Conservation (phyloP, 2,329 filamentous ascomycete species). For the Juglanconis sp. region DNA sequence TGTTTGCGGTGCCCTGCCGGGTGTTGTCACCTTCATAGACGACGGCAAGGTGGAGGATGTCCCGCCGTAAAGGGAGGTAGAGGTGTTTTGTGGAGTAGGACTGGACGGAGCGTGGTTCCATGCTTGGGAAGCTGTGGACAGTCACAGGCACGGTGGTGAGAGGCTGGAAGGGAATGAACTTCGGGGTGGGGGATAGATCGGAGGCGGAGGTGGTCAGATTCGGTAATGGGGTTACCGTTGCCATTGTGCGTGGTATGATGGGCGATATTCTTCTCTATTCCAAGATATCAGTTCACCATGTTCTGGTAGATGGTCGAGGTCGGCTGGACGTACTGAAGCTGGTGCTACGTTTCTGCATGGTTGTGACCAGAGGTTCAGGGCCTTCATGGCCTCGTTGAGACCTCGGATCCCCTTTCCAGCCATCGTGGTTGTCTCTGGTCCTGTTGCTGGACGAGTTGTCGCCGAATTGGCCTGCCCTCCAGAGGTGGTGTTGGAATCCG, state of each 20-base stretch:
- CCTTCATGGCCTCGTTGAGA: constrained; percentile 51
- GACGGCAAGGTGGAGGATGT: constrained; percentile 89
- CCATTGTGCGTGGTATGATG: constrained; percentile 15
- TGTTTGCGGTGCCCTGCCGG: constrained; percentile 79
- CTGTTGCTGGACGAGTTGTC: neutral
- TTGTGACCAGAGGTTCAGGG: constrained; percentile 45
- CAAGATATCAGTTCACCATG: neutral
- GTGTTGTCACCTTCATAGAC: constrained; percentile 88
- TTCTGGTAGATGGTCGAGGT: constrained; percentile 7
- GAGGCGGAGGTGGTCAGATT: constrained; percentile 16
- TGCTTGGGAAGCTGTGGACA: constrained; percentile 82
- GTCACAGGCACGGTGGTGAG: constrained; percentile 72
- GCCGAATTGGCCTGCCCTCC: neutral
- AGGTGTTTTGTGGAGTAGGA: constrained; percentile 80
- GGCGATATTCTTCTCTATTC: constrained; percentile 2
- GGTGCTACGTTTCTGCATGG: constrained; percentile 31
- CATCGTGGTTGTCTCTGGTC: constrained; percentile 29
- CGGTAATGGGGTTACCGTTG: constrained; percentile 12
- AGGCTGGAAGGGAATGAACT: constrained; percentile 26
- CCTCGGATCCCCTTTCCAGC: constrained; percentile 47
- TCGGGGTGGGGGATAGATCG: neutral
- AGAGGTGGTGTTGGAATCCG: neutral
- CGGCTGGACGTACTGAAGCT: neutral
- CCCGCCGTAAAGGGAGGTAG: constrained; percentile 79
- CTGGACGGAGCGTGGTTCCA: constrained; percentile 78